Evolutionary conservation across 2,329 filamentous ascomycete genomes (phyloP).

Genomic region (Cladosporium austrohemisphaericum): DNA sequence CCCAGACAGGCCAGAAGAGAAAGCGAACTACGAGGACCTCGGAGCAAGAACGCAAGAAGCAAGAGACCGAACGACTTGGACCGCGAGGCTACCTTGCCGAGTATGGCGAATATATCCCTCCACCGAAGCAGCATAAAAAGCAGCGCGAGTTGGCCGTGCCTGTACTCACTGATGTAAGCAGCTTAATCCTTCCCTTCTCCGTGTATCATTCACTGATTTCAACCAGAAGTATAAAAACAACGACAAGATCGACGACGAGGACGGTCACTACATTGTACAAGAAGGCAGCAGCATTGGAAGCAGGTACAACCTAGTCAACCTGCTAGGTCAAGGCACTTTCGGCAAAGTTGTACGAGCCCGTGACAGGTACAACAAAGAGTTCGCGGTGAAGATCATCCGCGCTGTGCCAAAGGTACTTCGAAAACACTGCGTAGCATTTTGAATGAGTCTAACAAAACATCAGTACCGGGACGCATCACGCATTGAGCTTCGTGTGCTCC

Average conservation of each 20-base stretch:
- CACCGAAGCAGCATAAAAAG: slow-evolving; percentile 85
- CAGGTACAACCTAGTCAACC: slow-evolving; percentile 81
- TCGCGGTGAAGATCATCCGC: slow-evolving; percentile 96
- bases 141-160: slow-evolving; percentile 62
- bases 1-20: slow-evolving; percentile 75
- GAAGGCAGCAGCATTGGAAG: slow-evolving; percentile 83
- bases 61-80: slow-evolving; percentile 28
- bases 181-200: not conserved
- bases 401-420: slow-evolving; percentile 74
- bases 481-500: slow-evolving; percentile 89
- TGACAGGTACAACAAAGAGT: slow-evolving; percentile 74
- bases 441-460: not conserved
- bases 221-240: slow-evolving; percentile 29
- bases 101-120: slow-evolving; percentile 71
- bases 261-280: slow-evolving; percentile 93
- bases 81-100: slow-evolving; percentile 31
- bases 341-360: slow-evolving; percentile 95
- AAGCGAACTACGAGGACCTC: slow-evolving; percentile 64
- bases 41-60: slow-evolving; percentile 30
- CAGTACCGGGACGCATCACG: slow-evolving; percentile 86
- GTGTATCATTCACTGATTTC: not conserved
- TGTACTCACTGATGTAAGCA: slow-evolving; percentile 56
- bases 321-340: slow-evolving; percentile 95
- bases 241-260: slow-evolving; percentile 87
- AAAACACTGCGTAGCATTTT: not conserved